phyloP scores from a whole-genome alignment of 2,329 filamentous ascomycete species.

The Fusarium dlaminii region DNA sequence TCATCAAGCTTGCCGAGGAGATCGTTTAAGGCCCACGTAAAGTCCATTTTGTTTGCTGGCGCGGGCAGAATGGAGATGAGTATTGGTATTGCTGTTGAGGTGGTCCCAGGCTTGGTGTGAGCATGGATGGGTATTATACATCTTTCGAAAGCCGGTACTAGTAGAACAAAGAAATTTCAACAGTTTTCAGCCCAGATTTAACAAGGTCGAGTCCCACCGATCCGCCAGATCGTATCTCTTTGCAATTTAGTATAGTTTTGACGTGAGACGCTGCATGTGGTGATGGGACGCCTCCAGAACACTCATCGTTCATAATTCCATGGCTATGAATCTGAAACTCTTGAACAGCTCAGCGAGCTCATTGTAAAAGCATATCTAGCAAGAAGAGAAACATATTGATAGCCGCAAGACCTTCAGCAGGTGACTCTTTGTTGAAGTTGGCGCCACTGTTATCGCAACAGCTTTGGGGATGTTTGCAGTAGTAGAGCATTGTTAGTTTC shows the following conservation, averaged over 20 bases:
- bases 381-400: not conserved
- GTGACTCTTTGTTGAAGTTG: not conserved
- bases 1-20: rapidly evolving
- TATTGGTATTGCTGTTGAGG: not conserved
- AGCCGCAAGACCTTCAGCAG: not conserved
- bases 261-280: not conserved
- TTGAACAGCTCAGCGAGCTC: no score
- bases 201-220: rapidly evolving
- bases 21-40: rapidly evolving
- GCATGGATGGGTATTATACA: not conserved
- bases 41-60: not conserved
- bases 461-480: not conserved
- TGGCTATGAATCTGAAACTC: not conserved
- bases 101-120: not conserved
- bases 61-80: not conserved
- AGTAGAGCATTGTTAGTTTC: not conserved
- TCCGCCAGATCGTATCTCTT: not conserved
- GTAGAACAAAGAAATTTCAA: not conserved
- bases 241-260: not conserved
- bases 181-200: rapidly evolving
- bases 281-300: not conserved
- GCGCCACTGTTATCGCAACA: no score
- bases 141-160: not conserved
- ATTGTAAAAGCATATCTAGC: no score
- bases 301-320: not conserved